Evolutionary conservation across 2,329 filamentous ascomycete genomes (phyloP).

Genomic region (Paraphaeosphaeria minitans): DNA sequence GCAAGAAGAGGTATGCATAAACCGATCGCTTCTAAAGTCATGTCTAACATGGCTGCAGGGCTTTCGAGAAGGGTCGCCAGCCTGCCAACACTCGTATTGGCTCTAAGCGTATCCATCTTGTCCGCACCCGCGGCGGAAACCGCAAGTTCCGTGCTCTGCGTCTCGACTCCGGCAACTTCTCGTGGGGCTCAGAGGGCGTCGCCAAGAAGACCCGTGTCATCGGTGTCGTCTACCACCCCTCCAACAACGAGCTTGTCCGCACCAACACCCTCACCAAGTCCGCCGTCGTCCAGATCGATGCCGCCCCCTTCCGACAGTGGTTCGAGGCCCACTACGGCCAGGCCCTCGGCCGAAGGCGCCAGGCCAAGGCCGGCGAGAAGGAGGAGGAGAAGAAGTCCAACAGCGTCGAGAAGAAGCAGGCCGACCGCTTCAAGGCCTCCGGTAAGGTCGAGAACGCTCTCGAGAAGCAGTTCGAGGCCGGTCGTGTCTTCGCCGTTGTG

Average conservation of each 20-base stretch:
- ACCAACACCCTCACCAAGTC: constrained; percentile 99
- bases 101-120: constrained; percentile 92
- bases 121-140: constrained; percentile 98
- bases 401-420: constrained; percentile 95
- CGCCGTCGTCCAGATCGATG: constrained; percentile 98
- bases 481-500: constrained; percentile 93
- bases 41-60: constrained; percentile 75
- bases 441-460: constrained; percentile 93
- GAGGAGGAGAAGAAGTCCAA: constrained; percentile 95
- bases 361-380: constrained; percentile 76
- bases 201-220: constrained; percentile 99
- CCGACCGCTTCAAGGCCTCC: constrained; percentile 75
- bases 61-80: constrained; percentile 99
- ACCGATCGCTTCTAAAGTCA: constrained; percentile 69
- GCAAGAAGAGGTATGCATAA: constrained; percentile 66
- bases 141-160: constrained; percentile 99
- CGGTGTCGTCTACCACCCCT: constrained; percentile 97
- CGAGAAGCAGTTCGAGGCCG: constrained; percentile 99
- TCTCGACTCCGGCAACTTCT: constrained; percentile 99
- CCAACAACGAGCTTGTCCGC: constrained; percentile 99
- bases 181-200: constrained; percentile 97
- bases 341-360: constrained; percentile 84
- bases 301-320: constrained; percentile 99
- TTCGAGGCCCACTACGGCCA: constrained; percentile 99
- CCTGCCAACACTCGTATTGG: constrained; percentile 99